phyloP scores from a whole-genome alignment of 176 grass and related monocot genomes.

The Carex cristatella region DNA sequence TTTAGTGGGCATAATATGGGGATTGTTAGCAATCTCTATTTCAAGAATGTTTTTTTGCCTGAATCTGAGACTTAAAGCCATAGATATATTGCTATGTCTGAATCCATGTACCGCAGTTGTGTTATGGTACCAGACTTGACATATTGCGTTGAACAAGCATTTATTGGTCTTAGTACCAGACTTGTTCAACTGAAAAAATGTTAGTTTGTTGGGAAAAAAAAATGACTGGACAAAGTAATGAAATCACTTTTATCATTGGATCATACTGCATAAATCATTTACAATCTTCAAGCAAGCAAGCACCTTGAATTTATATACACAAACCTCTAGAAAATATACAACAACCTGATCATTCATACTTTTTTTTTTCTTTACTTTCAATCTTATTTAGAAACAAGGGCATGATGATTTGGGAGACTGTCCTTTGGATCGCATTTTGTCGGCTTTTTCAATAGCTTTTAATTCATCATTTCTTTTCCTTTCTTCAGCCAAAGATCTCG shows the following conservation, averaged over 20 bases:
- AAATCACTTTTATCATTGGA: neutral
- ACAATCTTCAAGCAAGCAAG: slow-evolving; percentile 12
- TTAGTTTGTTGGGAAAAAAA: neutral
- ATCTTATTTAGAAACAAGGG: slow-evolving; percentile 18
- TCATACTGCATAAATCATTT: neutral
- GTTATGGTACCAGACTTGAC: neutral
- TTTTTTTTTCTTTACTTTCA: neutral
- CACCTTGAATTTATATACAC: slow-evolving; percentile 10
- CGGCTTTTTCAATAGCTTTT: slow-evolving; percentile 51
- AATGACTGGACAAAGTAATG: neutral
- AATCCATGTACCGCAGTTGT: neutral
- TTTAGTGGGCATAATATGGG: neutral
- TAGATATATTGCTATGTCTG: neutral
- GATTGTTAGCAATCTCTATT: neutral
- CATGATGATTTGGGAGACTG: slow-evolving; percentile 33
- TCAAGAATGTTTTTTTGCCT: neutral
- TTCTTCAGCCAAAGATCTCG: slow-evolving; percentile 43
- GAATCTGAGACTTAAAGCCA: neutral
- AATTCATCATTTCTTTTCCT: slow-evolving; percentile 56
- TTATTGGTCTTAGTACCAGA: neutral
- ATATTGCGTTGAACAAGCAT: neutral
- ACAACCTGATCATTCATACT: neutral
- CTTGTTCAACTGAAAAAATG: neutral
- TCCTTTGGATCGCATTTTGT: slow-evolving; percentile 39
- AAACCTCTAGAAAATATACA: neutral